phyloP scores from a whole-genome alignment of 805 yeast species.

The Millerago galiae region DNA sequence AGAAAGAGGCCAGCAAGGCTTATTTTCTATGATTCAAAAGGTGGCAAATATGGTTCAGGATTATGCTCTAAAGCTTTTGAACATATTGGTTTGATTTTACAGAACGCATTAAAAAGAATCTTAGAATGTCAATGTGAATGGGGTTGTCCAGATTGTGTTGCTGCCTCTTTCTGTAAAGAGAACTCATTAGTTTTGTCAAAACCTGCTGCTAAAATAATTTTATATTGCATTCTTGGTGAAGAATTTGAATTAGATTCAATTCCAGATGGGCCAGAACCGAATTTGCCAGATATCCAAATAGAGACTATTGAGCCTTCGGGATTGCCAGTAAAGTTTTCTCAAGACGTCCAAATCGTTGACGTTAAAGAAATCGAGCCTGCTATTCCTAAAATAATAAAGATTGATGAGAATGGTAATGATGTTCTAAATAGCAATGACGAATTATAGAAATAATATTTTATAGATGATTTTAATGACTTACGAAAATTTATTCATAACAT shows the following conservation, averaged over 20 bases:
- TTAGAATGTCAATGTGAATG: conserved; percentile 63
- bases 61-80: conserved; percentile 75
- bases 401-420: conserved; percentile 3
- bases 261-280: conserved; percentile 68
- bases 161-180: conserved; percentile 77
- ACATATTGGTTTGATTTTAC: conserved; percentile 59
- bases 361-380: conserved; percentile 3
- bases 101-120: conserved; percentile 52
- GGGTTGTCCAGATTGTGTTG: conserved; percentile 77
- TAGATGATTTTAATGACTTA: background rate
- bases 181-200: conserved; percentile 78
- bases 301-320: conserved; percentile 61
- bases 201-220: conserved; percentile 69
- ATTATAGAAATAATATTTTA: conserved; percentile 2
- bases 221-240: conserved; percentile 55
- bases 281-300: conserved; percentile 60
- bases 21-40: conserved; percentile 77
- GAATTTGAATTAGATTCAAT: conserved; percentile 40
- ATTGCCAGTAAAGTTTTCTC: conserved; percentile 52
- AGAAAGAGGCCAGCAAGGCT: conserved; percentile 84
- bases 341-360: conserved; percentile 52
- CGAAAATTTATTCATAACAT: background rate
- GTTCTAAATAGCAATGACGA: conserved; percentile 4
- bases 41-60: conserved; percentile 78
- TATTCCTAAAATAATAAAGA: conserved; percentile 1